A percentile compares a stretch with the other conserved stretches of the same genome.
These are phyloP conservation scores for Cenchrus fungigraminus DNA, from an alignment of 176 grass and related monocot species.

Conservation along the genomic window DNA sequence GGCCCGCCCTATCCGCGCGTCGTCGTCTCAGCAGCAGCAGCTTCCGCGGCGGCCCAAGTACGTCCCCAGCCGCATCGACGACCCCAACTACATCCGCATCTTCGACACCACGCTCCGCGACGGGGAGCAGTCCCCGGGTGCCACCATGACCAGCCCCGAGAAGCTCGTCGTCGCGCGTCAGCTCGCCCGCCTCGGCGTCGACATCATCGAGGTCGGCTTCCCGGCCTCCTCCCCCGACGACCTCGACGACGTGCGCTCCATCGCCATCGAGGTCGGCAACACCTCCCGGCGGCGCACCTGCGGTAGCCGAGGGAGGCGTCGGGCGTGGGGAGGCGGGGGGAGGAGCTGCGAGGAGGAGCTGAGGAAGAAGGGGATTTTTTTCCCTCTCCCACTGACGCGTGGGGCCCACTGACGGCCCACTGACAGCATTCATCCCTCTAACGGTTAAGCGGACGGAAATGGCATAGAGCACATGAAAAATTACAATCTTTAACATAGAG, in stretches of 20 bases:
- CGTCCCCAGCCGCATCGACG: constrained; percentile 61
- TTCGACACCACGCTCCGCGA: constrained; percentile 96
- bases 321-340: too few relatives aligned
- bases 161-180: constrained; percentile 84
- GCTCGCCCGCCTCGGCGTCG: constrained; percentile 81
- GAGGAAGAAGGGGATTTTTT: too few relatives aligned
- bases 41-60: constrained; percentile 42
- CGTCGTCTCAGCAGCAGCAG: not conserved
- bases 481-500: too few relatives aligned
- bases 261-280: constrained; percentile 88
- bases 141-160: constrained; percentile 86
- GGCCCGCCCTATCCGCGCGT: not conserved
- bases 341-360: too few relatives aligned
- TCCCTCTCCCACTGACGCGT: too few relatives aligned
- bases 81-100: constrained; percentile 84
- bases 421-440: too few relatives aligned
- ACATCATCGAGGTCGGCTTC: constrained; percentile 93
- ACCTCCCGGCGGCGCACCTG: constrained; percentile 30
- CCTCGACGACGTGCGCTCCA: constrained; percentile 89
- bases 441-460: too few relatives aligned
- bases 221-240: constrained; percentile 88
- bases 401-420: too few relatives aligned
- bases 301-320: too few relatives aligned
- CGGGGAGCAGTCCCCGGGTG: constrained; percentile 90
- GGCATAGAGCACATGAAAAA: too few relatives aligned